A percentile compares a stretch with the other conserved stretches of the same genome.
These are phyloP conservation scores for Xylariaceae sp. DNA, from an alignment of 2,329 filamentous ascomycete species.

Conservation along the genomic window DNA sequence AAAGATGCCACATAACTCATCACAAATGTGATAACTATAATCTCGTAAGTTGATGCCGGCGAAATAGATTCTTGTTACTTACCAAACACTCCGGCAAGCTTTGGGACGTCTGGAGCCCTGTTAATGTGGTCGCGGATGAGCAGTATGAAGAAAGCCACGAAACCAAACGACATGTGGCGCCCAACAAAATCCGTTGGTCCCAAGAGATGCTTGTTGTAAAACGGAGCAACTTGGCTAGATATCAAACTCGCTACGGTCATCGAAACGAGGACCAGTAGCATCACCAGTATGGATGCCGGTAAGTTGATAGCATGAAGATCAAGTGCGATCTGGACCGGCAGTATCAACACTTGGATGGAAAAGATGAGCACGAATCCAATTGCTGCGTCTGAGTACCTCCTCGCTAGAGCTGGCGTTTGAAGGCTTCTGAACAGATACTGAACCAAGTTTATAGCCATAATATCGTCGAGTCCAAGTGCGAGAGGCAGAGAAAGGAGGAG, in stretches of 20 bases:
- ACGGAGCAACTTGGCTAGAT: constrained; percentile 14
- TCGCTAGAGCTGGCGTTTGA: constrained; percentile 21
- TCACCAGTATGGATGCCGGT: constrained; percentile 31
- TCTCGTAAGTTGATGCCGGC: constrained; percentile 2
- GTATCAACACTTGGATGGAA: constrained; percentile 24
- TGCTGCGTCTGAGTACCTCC: constrained; percentile 26
- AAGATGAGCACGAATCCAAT: constrained; percentile 26
- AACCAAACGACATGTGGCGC: constrained; percentile 33
- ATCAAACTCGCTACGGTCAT: constrained; percentile 26
- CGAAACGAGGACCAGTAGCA: constrained; percentile 23
- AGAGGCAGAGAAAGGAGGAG: constrained; percentile 14
- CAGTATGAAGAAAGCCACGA: constrained; percentile 31
- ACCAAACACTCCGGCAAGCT: constrained; percentile 29
- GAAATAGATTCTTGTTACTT: constrained; percentile 6
- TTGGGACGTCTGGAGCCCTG: constrained; percentile 23
- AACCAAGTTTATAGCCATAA: constrained; percentile 18
- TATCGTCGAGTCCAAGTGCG: constrained; percentile 12
- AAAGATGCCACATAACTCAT: constrained; percentile 26
- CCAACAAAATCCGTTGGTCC: constrained; percentile 32
- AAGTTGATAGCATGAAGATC: constrained; percentile 26
- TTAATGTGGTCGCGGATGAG: constrained; percentile 31
- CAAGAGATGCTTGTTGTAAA: constrained; percentile 27
- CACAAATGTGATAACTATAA: constrained; percentile 26
- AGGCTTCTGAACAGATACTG: constrained; percentile 26
- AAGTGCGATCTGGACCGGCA: constrained; percentile 28